Base-by-base conservation (phyloP, 352 stramenopile genomes). In the Phytophthora uliginosa region DNA sequence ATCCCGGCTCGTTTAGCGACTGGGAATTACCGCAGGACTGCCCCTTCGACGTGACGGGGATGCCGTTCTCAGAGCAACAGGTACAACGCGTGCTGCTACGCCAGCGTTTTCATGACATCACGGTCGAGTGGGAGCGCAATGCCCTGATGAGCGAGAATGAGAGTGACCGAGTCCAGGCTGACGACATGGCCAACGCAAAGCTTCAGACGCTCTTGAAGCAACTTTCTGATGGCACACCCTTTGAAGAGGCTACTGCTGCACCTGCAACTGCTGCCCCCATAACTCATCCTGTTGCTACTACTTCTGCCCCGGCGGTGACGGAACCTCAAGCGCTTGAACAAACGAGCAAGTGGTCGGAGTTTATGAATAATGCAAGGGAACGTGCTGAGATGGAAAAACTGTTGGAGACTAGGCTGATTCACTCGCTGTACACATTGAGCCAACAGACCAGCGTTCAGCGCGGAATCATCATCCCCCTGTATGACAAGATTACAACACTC, bases 381-480 rank as follows among this genome's bases (percentile, higher is more conserved):
- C 76, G 63, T 7, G 69, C 63, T 12, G 65, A 76, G n/a, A 20
- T 71, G 6, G 66, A 81, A 45, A 78, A 68, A 55, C 54, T 47
- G 18, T 62, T 81, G 66, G 73, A 83, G 52, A 75, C 62, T n/a
- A 71, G 69, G 26, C 59, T 78, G 47, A 69, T 83, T 36, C 63
- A 83, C 47, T 76, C 64, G 17, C 26, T 81, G 15, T 58, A 79
- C 48, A 78, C 61, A 17, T 42, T 74, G 10, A 68, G 42, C 48
- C 77, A 83, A 52, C 69, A 74, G 42, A 76, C 66, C 38, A 81
- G 66, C 13, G 38, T 60, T 15, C 69, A 73, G 6, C 81, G 84
- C 4, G 87, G 87, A 18, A 79, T 94, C 50, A 76, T 93, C 28
- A 64, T 94, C 40, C 87, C 84, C 48, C 66, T 94, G 13, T 94